Conservation (phyloP, 2,329 filamentous ascomycete genomes). For the Amesomyces nigricolor region DNA sequence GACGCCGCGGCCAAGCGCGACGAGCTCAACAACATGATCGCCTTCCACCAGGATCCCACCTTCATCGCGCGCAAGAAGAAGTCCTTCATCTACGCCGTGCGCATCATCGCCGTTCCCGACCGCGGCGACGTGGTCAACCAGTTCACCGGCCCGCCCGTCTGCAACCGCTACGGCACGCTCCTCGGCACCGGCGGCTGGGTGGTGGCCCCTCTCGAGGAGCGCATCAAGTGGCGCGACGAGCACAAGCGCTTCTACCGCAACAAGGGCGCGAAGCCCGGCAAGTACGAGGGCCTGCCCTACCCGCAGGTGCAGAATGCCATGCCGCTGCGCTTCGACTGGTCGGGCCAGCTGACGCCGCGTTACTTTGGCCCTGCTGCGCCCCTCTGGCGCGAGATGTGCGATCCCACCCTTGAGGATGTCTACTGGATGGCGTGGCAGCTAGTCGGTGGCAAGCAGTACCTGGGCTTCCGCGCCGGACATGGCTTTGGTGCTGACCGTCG, state of each 20-base stretch:
- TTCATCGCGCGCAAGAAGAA: constrained; percentile 15
- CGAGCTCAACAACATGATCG: constrained; percentile 4
- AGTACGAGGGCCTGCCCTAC: constrained; percentile 6
- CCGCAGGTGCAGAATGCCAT: constrained; percentile 8
- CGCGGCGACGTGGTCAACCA: constrained; percentile 10
- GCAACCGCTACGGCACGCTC: constrained; percentile 15
- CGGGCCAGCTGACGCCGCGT: constrained; percentile 5
- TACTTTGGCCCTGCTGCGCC: constrained; percentile 19
- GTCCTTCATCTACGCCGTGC: constrained; percentile 26
- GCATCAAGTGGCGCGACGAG: constrained; percentile 7
- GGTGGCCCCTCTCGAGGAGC: constrained; percentile 24
- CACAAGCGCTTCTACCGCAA: constrained; percentile 11
- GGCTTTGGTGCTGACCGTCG: constrained; percentile 17
- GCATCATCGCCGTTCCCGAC: constrained; percentile 20
- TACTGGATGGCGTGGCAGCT: constrained; percentile 27
- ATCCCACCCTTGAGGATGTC: constrained; percentile 27
- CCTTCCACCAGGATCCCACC: constrained; percentile 5
- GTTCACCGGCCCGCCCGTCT: constrained; percentile 17
- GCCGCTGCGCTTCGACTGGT: constrained; percentile 14
- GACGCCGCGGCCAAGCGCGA: background rate
- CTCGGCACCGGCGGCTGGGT: constrained; percentile 26
- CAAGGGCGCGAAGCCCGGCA: constrained; percentile 5
- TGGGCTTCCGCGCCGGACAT: constrained; percentile 20
- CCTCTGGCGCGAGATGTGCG: constrained; percentile 23
- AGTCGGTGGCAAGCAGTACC: constrained; percentile 18